Conservation (phyloP, 108 stramenopile genomes). For the Pseudonitzschia multistriata region DNA sequence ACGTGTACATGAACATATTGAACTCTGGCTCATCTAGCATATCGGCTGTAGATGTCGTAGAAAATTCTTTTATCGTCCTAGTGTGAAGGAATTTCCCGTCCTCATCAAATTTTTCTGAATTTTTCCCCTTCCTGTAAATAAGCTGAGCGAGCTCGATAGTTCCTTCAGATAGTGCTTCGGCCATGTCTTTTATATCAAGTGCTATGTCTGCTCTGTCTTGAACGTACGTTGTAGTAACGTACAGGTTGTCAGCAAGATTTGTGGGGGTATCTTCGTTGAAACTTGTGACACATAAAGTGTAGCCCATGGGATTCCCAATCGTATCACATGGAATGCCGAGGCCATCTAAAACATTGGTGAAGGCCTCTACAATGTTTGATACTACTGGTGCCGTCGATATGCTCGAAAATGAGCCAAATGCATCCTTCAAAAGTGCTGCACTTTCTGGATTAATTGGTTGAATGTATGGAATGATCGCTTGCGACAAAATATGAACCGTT, state of each 20-base stretch:
- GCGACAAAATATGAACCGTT: conserved; percentile 48
- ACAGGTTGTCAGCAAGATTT: conserved; percentile 63
- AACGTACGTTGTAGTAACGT: conserved; percentile 72
- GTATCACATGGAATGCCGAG: conserved; percentile 42
- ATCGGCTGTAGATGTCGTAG: conserved; percentile 36
- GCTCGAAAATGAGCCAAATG: conserved; percentile 15
- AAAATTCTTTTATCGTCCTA: conserved; percentile 56
- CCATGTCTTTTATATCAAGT: conserved; percentile 61
- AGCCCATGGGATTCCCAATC: conserved; percentile 31
- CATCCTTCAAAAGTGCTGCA: conserved; percentile 31
- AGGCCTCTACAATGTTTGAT: conserved; percentile 30
- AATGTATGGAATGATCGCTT: conserved; percentile 56
- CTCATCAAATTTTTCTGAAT: conserved; percentile 63
- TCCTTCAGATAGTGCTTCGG: conserved; percentile 45
- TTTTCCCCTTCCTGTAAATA: conserved; percentile 63
- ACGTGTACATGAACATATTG: conserved; percentile 59
- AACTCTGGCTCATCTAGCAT: conserved; percentile 71
- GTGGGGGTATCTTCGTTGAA: conserved; percentile 42
- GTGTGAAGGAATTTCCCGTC: conserved; percentile 50
- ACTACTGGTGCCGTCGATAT: conserved; percentile 19
- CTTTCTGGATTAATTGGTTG: conserved; percentile 38
- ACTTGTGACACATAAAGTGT: neutral
- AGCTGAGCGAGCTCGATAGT: conserved; percentile 42
- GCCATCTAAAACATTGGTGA: conserved; percentile 29
- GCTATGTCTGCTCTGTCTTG: conserved; percentile 71